Evolutionary conservation across 192 early-diverging fungal genomes (phyloP).

Genomic region (Linderina pennispora): DNA sequence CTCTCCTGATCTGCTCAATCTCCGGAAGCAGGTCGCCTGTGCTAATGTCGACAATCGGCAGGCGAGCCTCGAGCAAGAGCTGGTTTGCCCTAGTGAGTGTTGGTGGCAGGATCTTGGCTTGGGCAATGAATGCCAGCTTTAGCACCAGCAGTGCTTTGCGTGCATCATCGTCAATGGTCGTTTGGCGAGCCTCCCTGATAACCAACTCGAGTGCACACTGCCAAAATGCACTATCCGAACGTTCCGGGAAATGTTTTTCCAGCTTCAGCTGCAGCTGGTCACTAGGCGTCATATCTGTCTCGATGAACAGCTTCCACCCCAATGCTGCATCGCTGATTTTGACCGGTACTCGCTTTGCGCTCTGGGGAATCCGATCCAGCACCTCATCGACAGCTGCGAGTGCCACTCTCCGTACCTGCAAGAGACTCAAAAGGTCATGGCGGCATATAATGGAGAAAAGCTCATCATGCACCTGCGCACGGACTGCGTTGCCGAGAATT

Average conservation of each 20-base stretch:
- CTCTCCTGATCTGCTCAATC: background rate
- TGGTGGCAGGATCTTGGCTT: background rate
- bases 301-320: background rate
- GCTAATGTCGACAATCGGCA: slow-evolving; percentile 6
- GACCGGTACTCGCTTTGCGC: too few relatives aligned
- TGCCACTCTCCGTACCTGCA: too few relatives aligned
- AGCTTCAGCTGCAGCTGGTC: background rate
- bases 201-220: slow-evolving; percentile 9
- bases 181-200: background rate
- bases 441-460: too few relatives aligned
- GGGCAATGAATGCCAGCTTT: slow-evolving; percentile 8
- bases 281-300: background rate
- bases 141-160: slow-evolving; percentile 7
- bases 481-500: too few relatives aligned
- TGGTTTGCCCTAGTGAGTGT: slow-evolving; percentile 5
- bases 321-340: too few relatives aligned
- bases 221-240: slow-evolving; percentile 13
- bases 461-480: too few relatives aligned
- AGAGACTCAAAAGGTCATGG: too few relatives aligned
- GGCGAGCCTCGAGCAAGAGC: background rate
- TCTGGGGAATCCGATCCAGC: too few relatives aligned
- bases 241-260: too few relatives aligned
- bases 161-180: background rate
- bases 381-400: too few relatives aligned
- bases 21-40: slow-evolving; percentile 8